phyloP scores from a whole-genome alignment of 257 asterid genomes.

The Capsicum rhomboideum region DNA sequence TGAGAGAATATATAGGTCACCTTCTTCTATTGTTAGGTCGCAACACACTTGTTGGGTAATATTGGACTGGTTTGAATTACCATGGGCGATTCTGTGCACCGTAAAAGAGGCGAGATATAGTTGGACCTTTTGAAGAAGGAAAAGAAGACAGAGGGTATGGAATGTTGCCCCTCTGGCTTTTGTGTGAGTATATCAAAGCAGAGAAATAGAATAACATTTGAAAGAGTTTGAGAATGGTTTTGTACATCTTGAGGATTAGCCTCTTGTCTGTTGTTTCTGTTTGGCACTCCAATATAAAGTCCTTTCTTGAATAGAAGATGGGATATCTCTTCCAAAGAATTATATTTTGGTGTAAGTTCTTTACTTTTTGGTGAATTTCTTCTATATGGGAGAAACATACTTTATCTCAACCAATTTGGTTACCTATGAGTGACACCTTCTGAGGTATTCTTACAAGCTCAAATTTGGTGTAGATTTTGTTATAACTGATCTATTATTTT shows the following conservation, averaged over 20 bases:
- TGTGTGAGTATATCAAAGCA: neutral
- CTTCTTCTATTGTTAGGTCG: neutral
- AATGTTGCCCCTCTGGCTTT: neutral
- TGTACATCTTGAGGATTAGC: neutral
- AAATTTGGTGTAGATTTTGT: neutral
- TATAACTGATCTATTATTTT: neutral
- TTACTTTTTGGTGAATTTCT: neutral
- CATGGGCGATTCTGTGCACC: neutral
- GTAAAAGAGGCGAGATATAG: neutral
- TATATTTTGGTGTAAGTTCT: neutral
- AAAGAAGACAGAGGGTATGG: neutral
- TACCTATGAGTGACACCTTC: neutral
- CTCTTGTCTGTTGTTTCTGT: neutral
- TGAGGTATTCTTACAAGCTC: neutral
- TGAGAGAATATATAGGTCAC: neutral
- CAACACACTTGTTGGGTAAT: neutral
- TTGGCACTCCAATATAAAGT: neutral
- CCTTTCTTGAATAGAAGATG: neutral
- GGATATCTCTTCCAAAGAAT: neutral
- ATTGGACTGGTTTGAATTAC: neutral
- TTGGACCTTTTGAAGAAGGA: neutral
- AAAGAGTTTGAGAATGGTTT: neutral
- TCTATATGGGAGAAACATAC: neutral
- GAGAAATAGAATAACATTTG: neutral
- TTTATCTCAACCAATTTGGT: neutral